Base-by-base conservation (phyloP, 2,329 filamentous ascomycete genomes). In the Pseudogymnoascus pannorum region DNA sequence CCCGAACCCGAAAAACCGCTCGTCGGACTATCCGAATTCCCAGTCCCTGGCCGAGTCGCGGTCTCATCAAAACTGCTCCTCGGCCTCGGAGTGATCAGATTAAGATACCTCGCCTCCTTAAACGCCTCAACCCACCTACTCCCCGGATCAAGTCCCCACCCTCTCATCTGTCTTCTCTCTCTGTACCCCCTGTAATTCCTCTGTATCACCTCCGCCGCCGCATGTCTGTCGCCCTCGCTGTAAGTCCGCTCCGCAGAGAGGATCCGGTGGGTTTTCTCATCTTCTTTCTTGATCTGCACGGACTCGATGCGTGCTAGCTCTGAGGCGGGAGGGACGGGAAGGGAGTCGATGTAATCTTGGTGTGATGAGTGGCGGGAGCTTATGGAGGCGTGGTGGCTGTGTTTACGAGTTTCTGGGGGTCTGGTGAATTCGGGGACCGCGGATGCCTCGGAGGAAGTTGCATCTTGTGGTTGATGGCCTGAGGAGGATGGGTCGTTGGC, bases 141-240 rank as follows among this genome's bases (percentile, higher is more conserved):
- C 48, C 66, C 67, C 18, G 66, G 64, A 67, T 69, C 69, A 33
- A 95, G 72, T 1, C 82, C 82, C 66, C 87, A 78, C 0, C 91
- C 91, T 40, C 82, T 73, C 67, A 94, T 78, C 72, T 91, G 86
- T 57, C 91, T 78, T 44, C 91, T 81, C 57, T 84, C 81, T 60
- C 88, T 81, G 72, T 95, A 90, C 5, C 91, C 90, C 33, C 91
- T 81, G 71, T 92, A 95, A 24, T 86, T 88, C 66, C 87, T 84
- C 76, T 91, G 84, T 54, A 87, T 87, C 24, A 84, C 68, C 20
- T 75, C 76, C 3, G 83, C 84, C 2, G 84, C 84, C 58, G 77
- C 75, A 24, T 74, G 69, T 61, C 74, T 75, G 57, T 75, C 77
- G 44, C 73, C 77, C 36, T 76, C 73, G 61, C 78, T 75, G n/a